These are phyloP conservation scores for Uronychia setigera DNA, from an alignment of 73 alveolate genomes.

Conservation along the genomic window DNA sequence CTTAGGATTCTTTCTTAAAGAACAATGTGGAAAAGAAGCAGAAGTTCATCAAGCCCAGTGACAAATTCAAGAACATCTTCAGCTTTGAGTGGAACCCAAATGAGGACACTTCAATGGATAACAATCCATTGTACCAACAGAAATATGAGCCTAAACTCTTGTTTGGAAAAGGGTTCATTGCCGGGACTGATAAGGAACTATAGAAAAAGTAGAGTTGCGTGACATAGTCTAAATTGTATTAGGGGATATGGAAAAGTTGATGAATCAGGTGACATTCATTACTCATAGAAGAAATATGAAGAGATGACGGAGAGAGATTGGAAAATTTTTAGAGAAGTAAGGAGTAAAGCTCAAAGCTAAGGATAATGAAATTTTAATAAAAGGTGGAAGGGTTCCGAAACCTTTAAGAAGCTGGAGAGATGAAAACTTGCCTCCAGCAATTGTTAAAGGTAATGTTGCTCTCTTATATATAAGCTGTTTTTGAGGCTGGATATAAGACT, in stretches of 20 bases:
- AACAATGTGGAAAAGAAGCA: conserved; percentile 59
- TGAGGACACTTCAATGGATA: conserved; percentile 85
- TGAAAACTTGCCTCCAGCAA: conserved; percentile 38
- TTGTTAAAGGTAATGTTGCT: conserved; percentile 3
- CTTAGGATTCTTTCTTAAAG: conserved; percentile 22
- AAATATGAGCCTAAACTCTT: conserved; percentile 65
- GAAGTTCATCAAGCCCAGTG: conserved; percentile 74
- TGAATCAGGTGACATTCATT: background rate
- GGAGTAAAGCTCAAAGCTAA: no score
- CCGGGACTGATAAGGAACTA: conserved; percentile 64
- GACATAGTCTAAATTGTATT: background rate
- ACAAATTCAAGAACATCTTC: conserved; percentile 75
- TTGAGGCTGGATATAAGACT: conserved; percentile 58
- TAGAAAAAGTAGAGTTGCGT: conserved; percentile 14
- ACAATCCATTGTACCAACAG: conserved; percentile 63
- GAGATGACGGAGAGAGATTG: conserved; percentile 85
- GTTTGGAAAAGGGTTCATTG: conserved; percentile 79
- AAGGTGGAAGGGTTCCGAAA: conserved; percentile 71
- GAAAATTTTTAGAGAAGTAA: conserved; percentile 88
- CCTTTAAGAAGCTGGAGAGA: conserved; percentile 82
- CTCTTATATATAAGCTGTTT: conserved; percentile 24
- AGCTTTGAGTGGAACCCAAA: conserved; percentile 79
- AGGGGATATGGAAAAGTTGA: conserved; percentile 2
- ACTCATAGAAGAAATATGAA: background rate
- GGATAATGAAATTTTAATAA: conserved; percentile 67